phyloP scores from a whole-genome alignment of 2,329 filamentous ascomycete genomes.

The Hirsutella rhossiliensis region DNA sequence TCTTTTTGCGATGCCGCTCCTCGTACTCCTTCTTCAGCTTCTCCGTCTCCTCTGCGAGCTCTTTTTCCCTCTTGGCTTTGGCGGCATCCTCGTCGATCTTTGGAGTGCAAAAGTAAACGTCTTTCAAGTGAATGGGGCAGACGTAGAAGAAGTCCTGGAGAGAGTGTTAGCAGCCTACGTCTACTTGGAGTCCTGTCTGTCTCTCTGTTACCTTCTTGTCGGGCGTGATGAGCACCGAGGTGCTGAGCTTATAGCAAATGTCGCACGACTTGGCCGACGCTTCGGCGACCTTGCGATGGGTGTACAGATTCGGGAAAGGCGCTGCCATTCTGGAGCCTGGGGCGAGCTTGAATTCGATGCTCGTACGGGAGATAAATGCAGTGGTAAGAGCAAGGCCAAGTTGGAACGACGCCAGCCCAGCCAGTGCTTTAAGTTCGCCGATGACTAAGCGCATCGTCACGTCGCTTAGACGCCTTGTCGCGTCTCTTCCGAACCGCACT shows the following conservation, averaged over 20 bases:
- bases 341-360: too few relatives aligned
- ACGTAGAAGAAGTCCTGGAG: slow-evolving; percentile 77
- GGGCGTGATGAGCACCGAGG: slow-evolving; percentile 76
- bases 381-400: not conserved
- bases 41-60: slow-evolving; percentile 51
- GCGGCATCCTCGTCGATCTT: slow-evolving; percentile 57
- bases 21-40: slow-evolving; percentile 67
- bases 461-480: not conserved
- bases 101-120: slow-evolving; percentile 67
- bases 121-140: slow-evolving; percentile 72
- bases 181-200: not conserved
- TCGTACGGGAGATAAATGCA: not conserved
- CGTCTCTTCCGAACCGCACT: not conserved
- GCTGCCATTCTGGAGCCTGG: slow-evolving; percentile 6
- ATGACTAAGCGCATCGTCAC: slow-evolving; percentile 3
- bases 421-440: not conserved
- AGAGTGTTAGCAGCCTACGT: not conserved
- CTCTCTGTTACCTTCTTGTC: slow-evolving; percentile 61
- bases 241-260: slow-evolving; percentile 81
- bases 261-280: slow-evolving; percentile 74
- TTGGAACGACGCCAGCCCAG: not conserved
- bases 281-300: slow-evolving; percentile 77
- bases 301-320: slow-evolving; percentile 64
- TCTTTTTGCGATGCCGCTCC: slow-evolving; percentile 56
- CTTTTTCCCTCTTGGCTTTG: slow-evolving; percentile 48